Percentiles rank a stretch among this genome's conserved stretches.
phyloP scores from a whole-genome alignment of 2,329 filamentous ascomycete genomes.

The Fusarium mangiferae region DNA sequence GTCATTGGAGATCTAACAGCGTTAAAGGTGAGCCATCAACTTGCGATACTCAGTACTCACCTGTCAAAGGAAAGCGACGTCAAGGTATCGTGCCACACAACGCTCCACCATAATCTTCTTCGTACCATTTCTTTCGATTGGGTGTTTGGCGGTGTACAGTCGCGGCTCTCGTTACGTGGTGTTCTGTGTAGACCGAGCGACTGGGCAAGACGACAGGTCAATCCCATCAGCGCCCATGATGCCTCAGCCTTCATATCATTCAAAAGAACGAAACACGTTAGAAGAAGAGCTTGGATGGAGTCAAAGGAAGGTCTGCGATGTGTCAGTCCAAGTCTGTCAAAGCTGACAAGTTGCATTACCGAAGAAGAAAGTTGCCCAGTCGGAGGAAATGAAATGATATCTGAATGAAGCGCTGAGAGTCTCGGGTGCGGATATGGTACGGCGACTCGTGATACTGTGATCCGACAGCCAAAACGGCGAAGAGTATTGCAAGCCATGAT shows the following conservation, averaged over 20 bases:
- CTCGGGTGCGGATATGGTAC: slow-evolving; percentile 68
- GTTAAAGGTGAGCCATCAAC: slow-evolving; percentile 8
- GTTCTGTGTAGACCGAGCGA: slow-evolving; percentile 69
- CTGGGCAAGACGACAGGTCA: slow-evolving; percentile 73
- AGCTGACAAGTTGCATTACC: slow-evolving; percentile 49
- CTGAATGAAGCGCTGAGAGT: slow-evolving; percentile 70
- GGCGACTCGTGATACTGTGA: slow-evolving; percentile 74
- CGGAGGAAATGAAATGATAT: slow-evolving; percentile 73
- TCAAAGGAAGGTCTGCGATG: slow-evolving; percentile 67
- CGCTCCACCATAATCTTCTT: slow-evolving; percentile 71
- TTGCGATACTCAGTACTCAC: slow-evolving; percentile 46
- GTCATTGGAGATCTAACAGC: slow-evolving; percentile 67
- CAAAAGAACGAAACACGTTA: slow-evolving; percentile 71
- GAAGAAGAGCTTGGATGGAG: slow-evolving; percentile 71
- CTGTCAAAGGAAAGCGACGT: slow-evolving; percentile 74
- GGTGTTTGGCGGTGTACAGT: slow-evolving; percentile 55
- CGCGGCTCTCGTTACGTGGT: slow-evolving; percentile 56
- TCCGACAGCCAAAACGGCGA: slow-evolving; percentile 72
- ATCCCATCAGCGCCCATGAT: slow-evolving; percentile 72
- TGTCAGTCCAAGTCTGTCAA: slow-evolving; percentile 6
- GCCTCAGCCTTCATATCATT: slow-evolving; percentile 78
- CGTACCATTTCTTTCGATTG: slow-evolving; percentile 65
- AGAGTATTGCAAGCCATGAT: slow-evolving; percentile 73
- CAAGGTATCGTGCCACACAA: slow-evolving; percentile 73
- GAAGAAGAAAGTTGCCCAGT: slow-evolving; percentile 70